Conservation (phyloP, 2,329 filamentous ascomycete genomes). For the Simplicillium sp. region DNA sequence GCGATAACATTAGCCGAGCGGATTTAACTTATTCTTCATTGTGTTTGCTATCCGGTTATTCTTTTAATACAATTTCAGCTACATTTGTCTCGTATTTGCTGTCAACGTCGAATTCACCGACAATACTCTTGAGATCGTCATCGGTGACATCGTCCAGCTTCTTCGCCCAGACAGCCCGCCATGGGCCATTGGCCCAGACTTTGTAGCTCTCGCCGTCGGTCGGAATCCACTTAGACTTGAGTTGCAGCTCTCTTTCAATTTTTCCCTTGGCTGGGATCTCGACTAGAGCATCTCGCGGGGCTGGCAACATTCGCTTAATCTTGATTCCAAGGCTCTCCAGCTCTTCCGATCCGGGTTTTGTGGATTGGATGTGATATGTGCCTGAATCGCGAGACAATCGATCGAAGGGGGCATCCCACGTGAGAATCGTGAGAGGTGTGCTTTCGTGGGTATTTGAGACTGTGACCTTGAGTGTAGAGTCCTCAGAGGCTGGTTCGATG, state of each 20-base stretch:
- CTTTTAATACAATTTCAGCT: slow-evolving; percentile 1
- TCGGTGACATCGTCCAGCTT: not conserved
- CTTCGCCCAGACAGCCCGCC: not conserved
- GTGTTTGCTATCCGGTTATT: not conserved
- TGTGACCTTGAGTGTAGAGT: not conserved
- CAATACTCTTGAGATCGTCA: slow-evolving; percentile 10
- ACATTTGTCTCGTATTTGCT: not conserved
- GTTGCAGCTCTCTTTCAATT: not conserved
- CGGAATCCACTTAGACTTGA: not conserved
- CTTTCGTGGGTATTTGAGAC: not conserved
- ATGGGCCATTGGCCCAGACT: not conserved
- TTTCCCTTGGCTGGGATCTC: not conserved
- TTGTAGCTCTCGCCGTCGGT: not conserved
- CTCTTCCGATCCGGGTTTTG: not conserved
- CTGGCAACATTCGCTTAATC: slow-evolving; percentile 1
- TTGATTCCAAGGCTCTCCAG: not conserved
- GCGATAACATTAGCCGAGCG: too few relatives aligned
- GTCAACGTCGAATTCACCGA: not conserved
- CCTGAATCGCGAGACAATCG: not conserved
- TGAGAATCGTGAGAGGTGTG: not conserved
- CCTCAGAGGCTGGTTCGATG: not conserved
- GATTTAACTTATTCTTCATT: too few relatives aligned
- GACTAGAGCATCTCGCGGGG: not conserved
- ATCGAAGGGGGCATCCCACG: slow-evolving; percentile 1
- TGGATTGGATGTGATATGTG: not conserved